Evolutionary conservation across 1,284 basidiomycete species (phyloP), one percentile per base, ranked within the genome.

Genomic region (Apiotrichum montevideense): DNA sequence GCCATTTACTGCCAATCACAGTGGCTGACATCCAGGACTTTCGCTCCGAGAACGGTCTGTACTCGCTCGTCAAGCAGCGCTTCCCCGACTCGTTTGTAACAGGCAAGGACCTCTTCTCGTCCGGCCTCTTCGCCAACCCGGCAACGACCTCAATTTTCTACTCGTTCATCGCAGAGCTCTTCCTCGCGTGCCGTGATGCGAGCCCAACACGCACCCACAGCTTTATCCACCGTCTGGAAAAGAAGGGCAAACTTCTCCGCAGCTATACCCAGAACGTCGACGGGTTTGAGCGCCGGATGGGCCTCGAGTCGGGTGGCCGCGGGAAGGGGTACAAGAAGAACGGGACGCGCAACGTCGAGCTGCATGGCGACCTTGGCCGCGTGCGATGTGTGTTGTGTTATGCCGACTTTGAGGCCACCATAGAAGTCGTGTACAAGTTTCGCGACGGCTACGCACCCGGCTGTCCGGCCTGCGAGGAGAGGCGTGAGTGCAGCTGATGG

Each of bases 261-360:
- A 88, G 86, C 3, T 97, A 97, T 74, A 96, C 94, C 0, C 93
- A 96, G 75, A 97, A 96, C 70, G 93, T 97, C 51, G 94, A 97
- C 74, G 92, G 90, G 6, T 79, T 97, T 21, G 94, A 97, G 73
- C 86, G 87, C 65, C 81, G 83, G 54, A 84, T 84, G 1, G 94
- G 93, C 0, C 80, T 97, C 6, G 81, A 56, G 85, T 86, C 71
- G 81, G 85, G 47, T 84, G 87, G 77, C 72, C 62, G 72, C 39
- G 69, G 69, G 7, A 65, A 67, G 11, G 73, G 71, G 39, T 55
- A 87, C 53, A 81, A 80, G 65, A 79, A 81, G 35, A 86, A 82
- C 71, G 85, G 86, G 52, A 84, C 90, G 29, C 83, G 85, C 61
- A 92, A 90, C 69, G 85, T 95, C 37, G 90, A 94, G 70, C 79